Conservation (phyloP, 2,329 filamentous ascomycete species). For the Diplodia corticola region DNA sequence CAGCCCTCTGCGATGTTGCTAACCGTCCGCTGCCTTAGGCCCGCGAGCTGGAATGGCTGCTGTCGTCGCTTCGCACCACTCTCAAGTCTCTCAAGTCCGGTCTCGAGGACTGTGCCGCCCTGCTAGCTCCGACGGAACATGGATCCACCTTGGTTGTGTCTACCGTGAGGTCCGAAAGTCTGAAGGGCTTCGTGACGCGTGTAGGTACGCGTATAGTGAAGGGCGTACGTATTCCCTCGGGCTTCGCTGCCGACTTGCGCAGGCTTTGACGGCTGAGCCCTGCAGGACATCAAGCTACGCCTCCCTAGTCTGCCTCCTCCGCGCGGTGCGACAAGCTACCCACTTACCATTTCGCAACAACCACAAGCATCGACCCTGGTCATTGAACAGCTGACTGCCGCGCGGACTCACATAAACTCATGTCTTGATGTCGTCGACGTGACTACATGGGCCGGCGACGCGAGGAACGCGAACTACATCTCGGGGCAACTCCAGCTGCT, state of each 20-base stretch:
- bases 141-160: slow-evolving; percentile 89
- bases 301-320: slow-evolving; percentile 66
- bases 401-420: slow-evolving; percentile 77
- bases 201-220: slow-evolving; percentile 90
- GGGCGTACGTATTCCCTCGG: slow-evolving; percentile 60
- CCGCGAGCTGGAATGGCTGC: slow-evolving; percentile 64
- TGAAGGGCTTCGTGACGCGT: slow-evolving; percentile 90
- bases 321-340: slow-evolving; percentile 53
- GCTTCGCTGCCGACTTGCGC: slow-evolving; percentile 6
- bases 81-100: slow-evolving; percentile 65
- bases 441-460: slow-evolving; percentile 70
- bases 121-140: slow-evolving; percentile 80
- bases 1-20: slow-evolving; percentile 9
- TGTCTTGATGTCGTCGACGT: slow-evolving; percentile 81
- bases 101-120: slow-evolving; percentile 82
- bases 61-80: slow-evolving; percentile 61
- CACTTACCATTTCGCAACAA: slow-evolving; percentile 53
- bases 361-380: slow-evolving; percentile 59
- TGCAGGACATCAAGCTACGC: slow-evolving; percentile 72
- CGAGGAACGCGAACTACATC: slow-evolving; percentile 59
- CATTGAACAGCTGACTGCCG: slow-evolving; percentile 68
- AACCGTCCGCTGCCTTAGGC: slow-evolving; percentile 37
- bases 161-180: slow-evolving; percentile 79
- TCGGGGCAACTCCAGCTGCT: slow-evolving; percentile 59
- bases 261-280: not conserved